A percentile compares a stretch with the other conserved stretches of the same genome.
phyloP scores from a whole-genome alignment of 805 yeast genomes.

The Candida cerambycidarum region DNA sequence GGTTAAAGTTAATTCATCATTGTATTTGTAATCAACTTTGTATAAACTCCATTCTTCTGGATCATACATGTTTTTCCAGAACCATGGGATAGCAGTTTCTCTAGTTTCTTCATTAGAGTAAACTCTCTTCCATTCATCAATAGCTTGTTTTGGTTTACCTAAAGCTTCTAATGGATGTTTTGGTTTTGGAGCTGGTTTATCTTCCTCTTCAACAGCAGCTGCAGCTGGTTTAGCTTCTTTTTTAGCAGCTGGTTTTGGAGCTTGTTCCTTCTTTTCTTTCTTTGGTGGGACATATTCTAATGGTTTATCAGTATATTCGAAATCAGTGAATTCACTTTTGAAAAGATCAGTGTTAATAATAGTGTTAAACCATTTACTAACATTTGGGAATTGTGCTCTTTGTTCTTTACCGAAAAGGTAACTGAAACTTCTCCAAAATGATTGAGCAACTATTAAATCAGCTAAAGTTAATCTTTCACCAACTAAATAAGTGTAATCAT shows the following conservation, averaged over 20 bases:
- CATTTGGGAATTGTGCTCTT: slow-evolving; percentile 61
- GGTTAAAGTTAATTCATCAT: slow-evolving; percentile 94
- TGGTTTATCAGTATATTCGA: slow-evolving; percentile 64
- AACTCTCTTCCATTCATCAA: slow-evolving; percentile 94
- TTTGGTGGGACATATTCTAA: slow-evolving; percentile 66
- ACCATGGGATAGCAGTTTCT: slow-evolving; percentile 91
- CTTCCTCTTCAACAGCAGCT: slow-evolving; percentile 27
- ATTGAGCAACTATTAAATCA: slow-evolving; percentile 56
- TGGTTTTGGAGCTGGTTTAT: slow-evolving; percentile 57
- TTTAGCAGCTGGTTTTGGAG: slow-evolving; percentile 28
- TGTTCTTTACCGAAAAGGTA: slow-evolving; percentile 62
- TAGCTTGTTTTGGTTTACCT: slow-evolving; percentile 64
- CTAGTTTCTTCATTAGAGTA: slow-evolving; percentile 98
- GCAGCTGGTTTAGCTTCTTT: slow-evolving; percentile 39
- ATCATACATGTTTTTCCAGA: slow-evolving; percentile 90
- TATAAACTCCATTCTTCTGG: slow-evolving; percentile 92
- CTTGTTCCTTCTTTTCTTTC: slow-evolving; percentile 58
- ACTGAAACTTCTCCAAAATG: slow-evolving; percentile 55
- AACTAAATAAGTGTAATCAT: slow-evolving; percentile 63
- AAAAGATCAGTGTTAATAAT: slow-evolving; percentile 46
- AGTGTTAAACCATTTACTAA: slow-evolving; percentile 72
- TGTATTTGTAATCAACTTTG: slow-evolving; percentile 95
- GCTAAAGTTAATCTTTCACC: slow-evolving; percentile 60
- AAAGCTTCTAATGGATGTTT: slow-evolving; percentile 89
- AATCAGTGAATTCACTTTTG: slow-evolving; percentile 47